Conservation (phyloP, 176 grass and related monocot species). For the Lolium multiflorum region DNA sequence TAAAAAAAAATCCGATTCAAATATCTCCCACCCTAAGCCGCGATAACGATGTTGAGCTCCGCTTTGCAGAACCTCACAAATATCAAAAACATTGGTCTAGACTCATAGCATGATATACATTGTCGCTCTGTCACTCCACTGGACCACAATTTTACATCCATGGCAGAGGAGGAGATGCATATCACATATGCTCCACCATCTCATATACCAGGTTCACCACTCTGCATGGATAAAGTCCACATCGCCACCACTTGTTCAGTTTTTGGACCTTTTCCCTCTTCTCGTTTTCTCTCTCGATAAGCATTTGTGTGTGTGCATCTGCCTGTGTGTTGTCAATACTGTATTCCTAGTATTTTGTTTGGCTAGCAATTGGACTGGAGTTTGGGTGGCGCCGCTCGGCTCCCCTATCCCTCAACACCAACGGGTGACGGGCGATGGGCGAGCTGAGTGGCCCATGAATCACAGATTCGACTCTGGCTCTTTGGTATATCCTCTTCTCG, state of each 20-base stretch:
- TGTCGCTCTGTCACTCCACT: not conserved
- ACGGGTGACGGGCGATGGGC: conserved; percentile 40
- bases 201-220: conserved; percentile 26
- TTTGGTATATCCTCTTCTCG: conserved; percentile 34
- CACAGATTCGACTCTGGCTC: not conserved
- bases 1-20: not conserved
- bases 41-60: not conserved
- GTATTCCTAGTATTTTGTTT: not conserved
- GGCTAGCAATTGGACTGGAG: not conserved
- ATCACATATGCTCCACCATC: conserved; percentile 37
- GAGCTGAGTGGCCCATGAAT: conserved; percentile 25
- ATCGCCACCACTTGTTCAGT: conserved; percentile 44
- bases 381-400: conserved; percentile 44
- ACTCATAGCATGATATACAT: not conserved
- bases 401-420: conserved; percentile 54
- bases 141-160: conserved; percentile 28
- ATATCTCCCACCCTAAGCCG: not conserved
- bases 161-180: not conserved
- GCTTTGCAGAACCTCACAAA: not conserved
- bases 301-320: too few species aligned
- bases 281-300: too few species aligned
- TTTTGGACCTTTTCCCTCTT: not conserved
- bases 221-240: conserved; percentile 51
- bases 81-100: not conserved
- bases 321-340: not conserved